Base-by-base conservation (phyloP, 2,329 filamentous ascomycete genomes). In the Ceratocystis eucalypticola region DNA sequence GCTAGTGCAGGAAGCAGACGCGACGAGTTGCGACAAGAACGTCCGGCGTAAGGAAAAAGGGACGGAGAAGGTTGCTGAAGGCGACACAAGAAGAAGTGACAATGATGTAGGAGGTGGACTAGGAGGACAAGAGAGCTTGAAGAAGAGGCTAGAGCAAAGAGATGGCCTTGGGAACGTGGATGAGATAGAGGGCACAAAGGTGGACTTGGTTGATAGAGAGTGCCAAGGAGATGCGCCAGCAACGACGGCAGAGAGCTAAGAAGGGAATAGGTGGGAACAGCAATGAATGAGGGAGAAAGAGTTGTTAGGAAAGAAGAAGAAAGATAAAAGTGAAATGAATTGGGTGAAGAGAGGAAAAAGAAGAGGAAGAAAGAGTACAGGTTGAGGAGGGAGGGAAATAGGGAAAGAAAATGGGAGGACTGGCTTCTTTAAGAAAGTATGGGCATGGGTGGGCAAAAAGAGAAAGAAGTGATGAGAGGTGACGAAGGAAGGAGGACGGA, bases 301-400 rank as follows among this genome's bases (percentile, higher is more conserved):
- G 22, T 53, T 53, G 48, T 2, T 53, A 53, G 48, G n/a, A n/a
- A 20, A 10, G 48, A 8, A 10, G n/a, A 62, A 46, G 46, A 53
- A 65, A 70, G 69, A 70, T 69, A 67, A 67, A 69, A 69, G 70
- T 70, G 33, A 62, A 61, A 22, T 62, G 17, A 55, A 22, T 37
- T 66, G 61, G 45, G 57, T 55, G 53, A 69, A 62, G 71, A 71
- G 71, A 70, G 69, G 70, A 68, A 74, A 70, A 70, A 70, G 70
- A 70, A 70, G 72, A 69, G 71, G 69, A 69, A 68, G 70, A 69
- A 69, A 69, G 71, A 70, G 70, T 70, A 71, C 71, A 70, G 68
- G 70, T 70, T 70, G 68, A 67, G 70, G 61, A 67, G 70, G 65
- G 69, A 67, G 69, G 70, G 69, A 66, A 70, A 67, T 70, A 70